A percentile compares a stretch with the other conserved stretches of the same genome.
Evolutionary conservation across 768 basidiomycete species (phyloP).

Genomic region (Russula olivacea): DNA sequence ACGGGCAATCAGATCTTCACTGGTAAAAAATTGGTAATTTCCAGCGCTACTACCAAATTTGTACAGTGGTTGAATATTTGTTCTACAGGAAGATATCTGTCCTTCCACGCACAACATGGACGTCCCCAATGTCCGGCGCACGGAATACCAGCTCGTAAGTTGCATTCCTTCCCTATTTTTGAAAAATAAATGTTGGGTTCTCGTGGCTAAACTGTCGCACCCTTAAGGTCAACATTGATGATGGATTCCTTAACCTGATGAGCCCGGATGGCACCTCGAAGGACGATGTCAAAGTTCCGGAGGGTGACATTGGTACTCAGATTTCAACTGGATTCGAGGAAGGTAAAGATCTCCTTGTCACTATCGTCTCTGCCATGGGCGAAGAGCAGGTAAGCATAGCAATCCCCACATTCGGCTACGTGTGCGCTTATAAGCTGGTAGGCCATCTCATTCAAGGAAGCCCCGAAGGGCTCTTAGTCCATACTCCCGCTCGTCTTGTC

Average conservation of each 20-base stretch:
- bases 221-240: slow-evolving; percentile 77
- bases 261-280: slow-evolving; percentile 69
- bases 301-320: slow-evolving; percentile 68
- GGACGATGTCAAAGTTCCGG: slow-evolving; percentile 94
- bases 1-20: slow-evolving; percentile 81
- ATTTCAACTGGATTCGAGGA: slow-evolving; percentile 70
- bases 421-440: slow-evolving; percentile 27
- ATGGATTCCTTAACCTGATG: slow-evolving; percentile 95
- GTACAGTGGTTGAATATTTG: slow-evolving; percentile 15
- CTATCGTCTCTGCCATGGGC: slow-evolving; percentile 82
- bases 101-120: slow-evolving; percentile 99
- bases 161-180: slow-evolving; percentile 7
- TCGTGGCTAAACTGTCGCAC: not conserved
- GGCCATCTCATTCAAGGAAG: slow-evolving; percentile 87
- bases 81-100: slow-evolving; percentile 77
- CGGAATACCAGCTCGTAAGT: slow-evolving; percentile 84
- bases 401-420: not conserved
- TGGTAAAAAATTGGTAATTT: slow-evolving; percentile 85
- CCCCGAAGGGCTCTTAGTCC: slow-evolving; percentile 53
- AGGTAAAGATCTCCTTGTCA: slow-evolving; percentile 84
- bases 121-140: slow-evolving; percentile 87
- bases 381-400: slow-evolving; percentile 66
- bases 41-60: slow-evolving; percentile 13
- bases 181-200: not conserved
- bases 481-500: slow-evolving; percentile 7